Percentiles rank a stretch among this genome's conserved stretches.
Evolutionary conservation across 148 eudicot genomes (phyloP).

Genomic region (Silene uniflora): DNA sequence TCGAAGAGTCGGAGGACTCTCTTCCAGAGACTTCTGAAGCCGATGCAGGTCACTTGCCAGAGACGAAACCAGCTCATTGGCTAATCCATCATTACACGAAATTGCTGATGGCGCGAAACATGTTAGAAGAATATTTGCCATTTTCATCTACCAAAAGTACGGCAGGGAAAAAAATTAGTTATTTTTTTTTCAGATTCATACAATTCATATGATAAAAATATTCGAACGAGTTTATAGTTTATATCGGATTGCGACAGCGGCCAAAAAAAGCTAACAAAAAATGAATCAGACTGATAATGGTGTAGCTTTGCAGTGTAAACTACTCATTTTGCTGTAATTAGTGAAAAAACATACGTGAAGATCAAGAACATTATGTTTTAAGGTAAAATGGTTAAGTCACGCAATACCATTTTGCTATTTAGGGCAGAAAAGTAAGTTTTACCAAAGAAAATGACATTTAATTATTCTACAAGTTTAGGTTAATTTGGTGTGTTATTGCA

Average conservation of each 20-base stretch:
- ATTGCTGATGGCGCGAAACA: constrained; percentile 32
- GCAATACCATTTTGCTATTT: constrained; percentile 26
- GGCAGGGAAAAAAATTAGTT: neutral
- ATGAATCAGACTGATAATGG: constrained; percentile 28
- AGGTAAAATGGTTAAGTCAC: constrained; percentile 31
- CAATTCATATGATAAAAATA: neutral
- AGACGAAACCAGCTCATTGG: constrained; percentile 20
- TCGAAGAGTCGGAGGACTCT: constrained; percentile 27
- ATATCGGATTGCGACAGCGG: constrained; percentile 11
- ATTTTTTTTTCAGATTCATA: constrained; percentile 4
- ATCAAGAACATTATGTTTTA: constrained; percentile 22
- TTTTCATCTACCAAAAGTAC: neutral
- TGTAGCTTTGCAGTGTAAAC: constrained; percentile 35
- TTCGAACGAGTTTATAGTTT: neutral
- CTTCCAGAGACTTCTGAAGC: constrained; percentile 32
- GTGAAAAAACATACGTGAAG: constrained; percentile 31
- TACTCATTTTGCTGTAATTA: constrained; percentile 32
- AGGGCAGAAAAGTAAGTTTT: constrained; percentile 16
- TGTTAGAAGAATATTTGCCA: constrained; percentile 35
- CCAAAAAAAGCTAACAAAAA: constrained; percentile 17
- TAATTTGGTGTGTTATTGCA: neutral
- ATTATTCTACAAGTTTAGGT: neutral
- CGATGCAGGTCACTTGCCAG: constrained; percentile 24
- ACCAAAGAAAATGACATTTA: constrained; percentile 23
- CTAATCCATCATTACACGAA: constrained; percentile 6